A percentile compares a stretch with the other conserved stretches of the same genome.
phyloP scores from a whole-genome alignment of 768 basidiomycete genomes.

The Suillus discolor region DNA sequence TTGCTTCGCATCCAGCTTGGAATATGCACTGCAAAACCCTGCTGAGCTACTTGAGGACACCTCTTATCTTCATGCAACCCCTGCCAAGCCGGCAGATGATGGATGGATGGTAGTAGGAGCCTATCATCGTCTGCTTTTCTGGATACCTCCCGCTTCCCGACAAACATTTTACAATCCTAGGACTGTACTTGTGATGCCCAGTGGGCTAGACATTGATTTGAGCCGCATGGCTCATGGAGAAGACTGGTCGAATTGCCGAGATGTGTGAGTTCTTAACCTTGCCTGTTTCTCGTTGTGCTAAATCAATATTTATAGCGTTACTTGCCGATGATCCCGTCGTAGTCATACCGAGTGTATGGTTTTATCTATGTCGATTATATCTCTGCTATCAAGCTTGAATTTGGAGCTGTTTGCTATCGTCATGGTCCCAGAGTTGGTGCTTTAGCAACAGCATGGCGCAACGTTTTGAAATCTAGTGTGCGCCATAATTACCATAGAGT shows the following conservation, averaged over 20 bases:
- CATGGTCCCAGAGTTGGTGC: too few relatives aligned
- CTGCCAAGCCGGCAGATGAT: too few relatives aligned
- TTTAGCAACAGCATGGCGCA: too few relatives aligned
- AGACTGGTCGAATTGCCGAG: not conserved
- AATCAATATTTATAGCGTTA: not conserved
- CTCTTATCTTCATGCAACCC: too few relatives aligned
- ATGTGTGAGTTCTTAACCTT: not conserved
- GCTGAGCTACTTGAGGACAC: too few relatives aligned
- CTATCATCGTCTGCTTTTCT: not conserved
- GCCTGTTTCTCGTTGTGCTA: not conserved
- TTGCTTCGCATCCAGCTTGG: too few relatives aligned
- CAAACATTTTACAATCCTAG: not conserved
- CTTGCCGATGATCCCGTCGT: not conserved
- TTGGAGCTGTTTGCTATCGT: too few relatives aligned
- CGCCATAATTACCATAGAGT: too few relatives aligned
- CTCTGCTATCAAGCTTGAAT: too few relatives aligned
- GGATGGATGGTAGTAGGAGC: not conserved
- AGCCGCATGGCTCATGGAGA: not conserved
- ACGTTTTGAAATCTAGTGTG: too few relatives aligned
- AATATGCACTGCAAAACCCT: too few relatives aligned
- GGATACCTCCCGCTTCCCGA: not conserved
- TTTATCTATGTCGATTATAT: not conserved
- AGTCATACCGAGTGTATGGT: not conserved
- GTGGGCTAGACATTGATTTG: not conserved
- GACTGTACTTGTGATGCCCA: not conserved